phyloP scores from a whole-genome alignment of 2,329 filamentous ascomycete species.

The Diaporthe eres region DNA sequence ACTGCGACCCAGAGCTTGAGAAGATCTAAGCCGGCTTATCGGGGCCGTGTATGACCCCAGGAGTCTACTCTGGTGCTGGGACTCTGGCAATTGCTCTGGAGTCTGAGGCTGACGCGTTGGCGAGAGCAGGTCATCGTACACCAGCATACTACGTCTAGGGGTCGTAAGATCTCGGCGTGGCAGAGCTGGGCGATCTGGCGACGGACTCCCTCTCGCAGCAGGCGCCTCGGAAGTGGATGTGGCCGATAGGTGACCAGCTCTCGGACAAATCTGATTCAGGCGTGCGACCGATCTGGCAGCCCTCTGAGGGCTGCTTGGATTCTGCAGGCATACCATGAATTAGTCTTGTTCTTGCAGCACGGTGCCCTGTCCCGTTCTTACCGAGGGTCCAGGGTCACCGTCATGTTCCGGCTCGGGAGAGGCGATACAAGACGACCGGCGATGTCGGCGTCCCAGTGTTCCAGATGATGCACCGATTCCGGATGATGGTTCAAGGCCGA shows the following conservation, averaged over 20 bases:
- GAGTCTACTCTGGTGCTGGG: constrained; percentile 61
- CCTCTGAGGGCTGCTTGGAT: constrained; percentile 33
- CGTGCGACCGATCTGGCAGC: constrained; percentile 10
- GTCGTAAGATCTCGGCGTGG: constrained; percentile 42
- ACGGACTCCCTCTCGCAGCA: constrained; percentile 8
- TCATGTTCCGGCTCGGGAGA: constrained; percentile 20
- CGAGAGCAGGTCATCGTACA: constrained; percentile 64
- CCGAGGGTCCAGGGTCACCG: constrained; percentile 37
- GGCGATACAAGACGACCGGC: constrained; percentile 22
- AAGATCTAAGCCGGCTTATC: constrained; percentile 43
- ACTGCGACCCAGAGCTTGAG: constrained; percentile 43
- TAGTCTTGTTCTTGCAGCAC: background rate
- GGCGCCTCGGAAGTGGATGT: constrained; percentile 15
- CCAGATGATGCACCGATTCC: background rate
- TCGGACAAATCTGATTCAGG: constrained; percentile 18
- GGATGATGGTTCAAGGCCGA: constrained; percentile 2
- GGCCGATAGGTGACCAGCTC: constrained; percentile 1
- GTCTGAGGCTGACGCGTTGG: constrained; percentile 64
- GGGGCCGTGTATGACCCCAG: constrained; percentile 61
- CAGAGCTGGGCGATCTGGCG: constrained; percentile 36
- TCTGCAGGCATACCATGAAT: constrained; percentile 13
- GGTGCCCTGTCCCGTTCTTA: constrained; percentile 10
- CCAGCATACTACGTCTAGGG: constrained; percentile 48
- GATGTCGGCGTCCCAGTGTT: constrained; percentile 12
- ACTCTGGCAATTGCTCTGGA: constrained; percentile 63